Percentiles rank a stretch among this genome's conserved stretches.
Conservation (phyloP, 2,329 filamentous ascomycete genomes). For the Fulvia fulva region DNA sequence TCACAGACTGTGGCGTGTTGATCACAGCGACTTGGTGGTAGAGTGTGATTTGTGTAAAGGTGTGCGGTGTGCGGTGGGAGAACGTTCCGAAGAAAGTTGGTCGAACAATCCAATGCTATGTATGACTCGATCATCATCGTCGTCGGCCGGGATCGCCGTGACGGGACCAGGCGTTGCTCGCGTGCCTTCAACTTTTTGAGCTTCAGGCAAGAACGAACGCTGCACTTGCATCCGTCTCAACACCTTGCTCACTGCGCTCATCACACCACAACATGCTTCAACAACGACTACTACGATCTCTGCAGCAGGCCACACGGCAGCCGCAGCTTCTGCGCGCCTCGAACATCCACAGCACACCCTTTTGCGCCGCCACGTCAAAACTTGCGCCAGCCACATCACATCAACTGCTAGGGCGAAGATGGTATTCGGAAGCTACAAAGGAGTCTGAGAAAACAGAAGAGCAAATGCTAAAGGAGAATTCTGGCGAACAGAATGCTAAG, state of each 20-base stretch:
- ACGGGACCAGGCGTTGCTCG: not conserved
- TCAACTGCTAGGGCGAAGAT: conserved; percentile 36
- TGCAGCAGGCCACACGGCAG: conserved; percentile 37
- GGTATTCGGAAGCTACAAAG: conserved; percentile 40
- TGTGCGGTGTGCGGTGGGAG: too few species aligned
- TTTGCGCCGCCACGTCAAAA: conserved; percentile 24
- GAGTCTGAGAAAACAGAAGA: conserved; percentile 41
- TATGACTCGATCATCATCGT: not conserved
- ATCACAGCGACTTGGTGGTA: not conserved
- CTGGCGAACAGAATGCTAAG: conserved; percentile 35
- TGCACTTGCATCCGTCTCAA: conserved; percentile 6
- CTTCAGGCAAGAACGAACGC: not conserved
- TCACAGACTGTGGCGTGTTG: not conserved
- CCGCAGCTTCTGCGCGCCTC: conserved; percentile 21
- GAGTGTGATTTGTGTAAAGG: not conserved
- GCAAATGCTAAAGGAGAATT: conserved; percentile 35
- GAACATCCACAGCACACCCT: conserved; percentile 32
- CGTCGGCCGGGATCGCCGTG: not conserved
- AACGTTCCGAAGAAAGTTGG: too few species aligned
- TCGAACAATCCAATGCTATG: not conserved
- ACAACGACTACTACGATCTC: conserved; percentile 47
- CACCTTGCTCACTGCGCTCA: not conserved
- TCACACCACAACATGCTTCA: conserved; percentile 42
- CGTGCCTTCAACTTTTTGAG: not conserved
- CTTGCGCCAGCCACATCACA: conserved; percentile 29